Percentiles rank a stretch among this genome's conserved stretches.
Conservation (phyloP, 176 grass and related monocot species). For the Musa acuminata region DNA sequence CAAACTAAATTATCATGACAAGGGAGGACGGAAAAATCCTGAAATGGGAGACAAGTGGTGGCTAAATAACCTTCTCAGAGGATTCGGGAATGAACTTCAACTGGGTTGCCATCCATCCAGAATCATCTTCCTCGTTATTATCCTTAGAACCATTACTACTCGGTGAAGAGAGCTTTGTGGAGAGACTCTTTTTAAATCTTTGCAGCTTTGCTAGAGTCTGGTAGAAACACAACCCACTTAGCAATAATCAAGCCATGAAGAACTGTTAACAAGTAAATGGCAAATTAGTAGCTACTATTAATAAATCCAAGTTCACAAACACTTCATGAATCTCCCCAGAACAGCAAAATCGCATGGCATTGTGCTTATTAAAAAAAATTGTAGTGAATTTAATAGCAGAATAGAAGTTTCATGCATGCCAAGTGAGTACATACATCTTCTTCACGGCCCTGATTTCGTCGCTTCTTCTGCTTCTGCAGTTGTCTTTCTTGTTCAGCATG, state of each 20-base stretch:
- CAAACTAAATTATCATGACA: conserved; percentile 3
- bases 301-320: background rate
- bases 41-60: background rate
- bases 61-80: conserved; percentile 36
- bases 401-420: background rate
- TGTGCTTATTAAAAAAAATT: background rate
- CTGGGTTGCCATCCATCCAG: conserved; percentile 51
- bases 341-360: background rate
- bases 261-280: background rate
- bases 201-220: conserved; percentile 75
- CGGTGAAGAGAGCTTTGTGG: conserved; percentile 30
- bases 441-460: conserved; percentile 67
- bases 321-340: background rate
- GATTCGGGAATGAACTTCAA: conserved; percentile 53
- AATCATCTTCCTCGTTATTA: conserved; percentile 36
- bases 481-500: conserved; percentile 88
- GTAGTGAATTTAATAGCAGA: background rate
- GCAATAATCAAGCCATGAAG: background rate
- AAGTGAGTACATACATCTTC: conserved; percentile 42
- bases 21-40: background rate
- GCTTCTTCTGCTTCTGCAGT: conserved; percentile 79
- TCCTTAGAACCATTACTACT: conserved; percentile 30
- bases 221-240: conserved; percentile 9
- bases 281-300: background rate
- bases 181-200: conserved; percentile 59